These are phyloP conservation scores for Diplodia intermedia DNA, from an alignment of 2,329 filamentous ascomycete genomes.

Conservation along the genomic window DNA sequence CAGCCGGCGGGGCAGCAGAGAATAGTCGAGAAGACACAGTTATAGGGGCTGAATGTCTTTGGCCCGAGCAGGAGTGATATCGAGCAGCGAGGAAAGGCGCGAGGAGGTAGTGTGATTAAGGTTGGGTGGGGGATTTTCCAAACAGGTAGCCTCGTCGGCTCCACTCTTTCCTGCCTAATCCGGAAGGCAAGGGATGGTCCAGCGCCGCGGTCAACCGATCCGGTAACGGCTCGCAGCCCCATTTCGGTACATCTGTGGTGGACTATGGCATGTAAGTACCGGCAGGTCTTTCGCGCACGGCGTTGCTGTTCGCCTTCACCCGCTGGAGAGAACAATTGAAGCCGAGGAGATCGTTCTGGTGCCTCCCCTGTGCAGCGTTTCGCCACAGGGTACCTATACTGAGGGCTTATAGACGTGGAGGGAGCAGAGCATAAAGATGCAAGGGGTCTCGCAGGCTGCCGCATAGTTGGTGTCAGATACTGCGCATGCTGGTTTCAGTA, in stretches of 20 bases:
- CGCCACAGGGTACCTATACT: background rate
- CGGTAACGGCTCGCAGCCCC: background rate
- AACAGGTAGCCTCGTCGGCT: slow-evolving; percentile 1
- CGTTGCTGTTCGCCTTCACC: slow-evolving; percentile 41
- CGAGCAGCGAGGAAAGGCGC: too few species aligned
- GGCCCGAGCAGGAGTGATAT: background rate
- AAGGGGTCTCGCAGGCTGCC: background rate
- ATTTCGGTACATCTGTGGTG: background rate
- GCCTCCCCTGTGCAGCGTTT: background rate
- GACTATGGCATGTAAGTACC: too few species aligned
- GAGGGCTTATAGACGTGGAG: background rate
- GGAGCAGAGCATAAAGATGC: background rate
- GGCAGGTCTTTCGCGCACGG: background rate
- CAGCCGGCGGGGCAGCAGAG: slow-evolving; percentile 54
- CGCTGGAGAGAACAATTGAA: slow-evolving; percentile 45
- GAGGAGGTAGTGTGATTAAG: background rate
- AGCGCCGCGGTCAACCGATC: background rate
- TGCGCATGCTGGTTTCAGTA: background rate
- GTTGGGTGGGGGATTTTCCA: slow-evolving; percentile 6
- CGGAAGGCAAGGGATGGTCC: slow-evolving; percentile 9
- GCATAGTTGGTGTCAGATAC: background rate
- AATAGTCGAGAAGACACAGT: slow-evolving; percentile 53
- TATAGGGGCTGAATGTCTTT: background rate
- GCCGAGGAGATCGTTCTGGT: slow-evolving; percentile 37
- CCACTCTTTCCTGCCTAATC: slow-evolving; percentile 19